Evolutionary conservation across 1,284 basidiomycete genomes (phyloP).

Genomic region (Athelia psychrophila): DNA sequence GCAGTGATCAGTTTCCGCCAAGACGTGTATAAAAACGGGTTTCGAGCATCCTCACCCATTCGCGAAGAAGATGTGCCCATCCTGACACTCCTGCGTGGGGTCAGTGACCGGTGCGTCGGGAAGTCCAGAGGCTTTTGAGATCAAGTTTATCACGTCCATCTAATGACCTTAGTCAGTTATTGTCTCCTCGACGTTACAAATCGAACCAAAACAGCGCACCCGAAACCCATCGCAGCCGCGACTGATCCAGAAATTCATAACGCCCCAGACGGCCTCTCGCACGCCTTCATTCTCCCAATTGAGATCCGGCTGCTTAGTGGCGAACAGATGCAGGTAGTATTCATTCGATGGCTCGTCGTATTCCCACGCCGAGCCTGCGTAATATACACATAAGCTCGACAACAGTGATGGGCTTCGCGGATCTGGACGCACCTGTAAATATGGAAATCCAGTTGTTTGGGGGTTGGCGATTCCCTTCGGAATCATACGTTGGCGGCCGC

Average conservation of each 20-base stretch:
- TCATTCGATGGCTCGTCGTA: slow-evolving; percentile 67
- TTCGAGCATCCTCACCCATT: slow-evolving; percentile 50
- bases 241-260: slow-evolving; percentile 75
- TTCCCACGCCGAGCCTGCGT: slow-evolving; percentile 72
- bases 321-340: slow-evolving; percentile 76
- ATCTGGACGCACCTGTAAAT: slow-evolving; percentile 67
- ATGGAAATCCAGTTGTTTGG: slow-evolving; percentile 75
- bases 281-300: slow-evolving; percentile 76
- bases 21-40: no score
- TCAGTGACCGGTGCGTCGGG: slow-evolving; percentile 63
- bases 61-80: slow-evolving; percentile 50
- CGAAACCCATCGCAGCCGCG: slow-evolving; percentile 76
- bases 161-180: slow-evolving; percentile 16
- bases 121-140: slow-evolving; percentile 60
- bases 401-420: no score
- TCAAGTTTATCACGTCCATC: slow-evolving; percentile 72
- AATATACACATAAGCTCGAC: no score
- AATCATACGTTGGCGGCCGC: slow-evolving; percentile 59
- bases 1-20: background rate
- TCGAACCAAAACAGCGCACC: slow-evolving; percentile 29
- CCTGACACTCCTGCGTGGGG: slow-evolving; percentile 52
- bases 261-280: slow-evolving; percentile 58
- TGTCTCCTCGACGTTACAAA: no score
- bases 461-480: slow-evolving; percentile 48
- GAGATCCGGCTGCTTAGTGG: slow-evolving; percentile 71